Percentiles rank a stretch among this genome's conserved stretches.
Conservation (phyloP, 441 rosid species). For the Jatropha podagrica region DNA sequence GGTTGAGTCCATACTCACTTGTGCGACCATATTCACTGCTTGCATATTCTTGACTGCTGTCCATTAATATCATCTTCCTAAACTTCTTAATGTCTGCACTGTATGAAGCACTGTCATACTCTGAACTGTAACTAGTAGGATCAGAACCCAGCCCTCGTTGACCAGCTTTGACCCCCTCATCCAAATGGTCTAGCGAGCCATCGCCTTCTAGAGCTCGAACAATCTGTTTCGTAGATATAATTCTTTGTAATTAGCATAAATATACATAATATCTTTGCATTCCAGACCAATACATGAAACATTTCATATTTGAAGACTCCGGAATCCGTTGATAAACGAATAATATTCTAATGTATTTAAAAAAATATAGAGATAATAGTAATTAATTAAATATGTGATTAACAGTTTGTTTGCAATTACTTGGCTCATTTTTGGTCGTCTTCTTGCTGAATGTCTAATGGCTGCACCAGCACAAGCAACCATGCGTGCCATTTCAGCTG, state of each 20-base stretch:
- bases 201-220: constrained; percentile 85
- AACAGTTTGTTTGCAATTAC: constrained; percentile 24
- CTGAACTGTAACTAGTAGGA: constrained; percentile 32
- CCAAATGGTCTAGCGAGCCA: constrained; percentile 59
- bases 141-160: constrained; percentile 23
- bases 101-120: constrained; percentile 40
- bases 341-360: too few species aligned
- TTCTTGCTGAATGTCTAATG: constrained; percentile 63
- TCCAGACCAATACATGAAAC: too few species aligned
- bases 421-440: constrained; percentile 87
- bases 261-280: too few species aligned
- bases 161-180: constrained; percentile 42
- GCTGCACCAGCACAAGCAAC: constrained; percentile 75
- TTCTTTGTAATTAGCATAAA: too few species aligned
- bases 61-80: constrained; percentile 47
- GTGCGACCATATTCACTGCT: constrained; percentile 69
- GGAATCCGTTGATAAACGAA: too few species aligned
- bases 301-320: too few species aligned
- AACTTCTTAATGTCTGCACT: constrained; percentile 50
- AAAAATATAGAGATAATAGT: not conserved
- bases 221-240: constrained; percentile 44
- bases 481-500: constrained; percentile 65
- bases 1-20: constrained; percentile 56
- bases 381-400: not conserved
- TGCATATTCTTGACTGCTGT: constrained; percentile 40